phyloP scores from a whole-genome alignment of 306 rosid genomes.

The Inga oerstediana region DNA sequence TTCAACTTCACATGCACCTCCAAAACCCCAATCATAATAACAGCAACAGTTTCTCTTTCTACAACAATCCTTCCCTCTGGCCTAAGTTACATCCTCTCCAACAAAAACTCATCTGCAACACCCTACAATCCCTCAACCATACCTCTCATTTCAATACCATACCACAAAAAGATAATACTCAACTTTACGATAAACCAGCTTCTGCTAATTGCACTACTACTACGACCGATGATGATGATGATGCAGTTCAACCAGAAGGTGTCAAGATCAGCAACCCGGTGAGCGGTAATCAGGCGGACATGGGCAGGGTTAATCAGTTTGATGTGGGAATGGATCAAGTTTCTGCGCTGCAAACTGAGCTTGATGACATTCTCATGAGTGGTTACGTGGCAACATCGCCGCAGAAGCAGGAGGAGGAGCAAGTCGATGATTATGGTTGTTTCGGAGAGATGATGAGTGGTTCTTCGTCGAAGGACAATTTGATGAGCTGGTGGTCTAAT shows the following conservation, averaged over 20 bases:
- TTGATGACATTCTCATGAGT: conserved; percentile 51
- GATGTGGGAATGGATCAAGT: conserved; percentile 44
- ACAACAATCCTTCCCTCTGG: conserved; percentile 70
- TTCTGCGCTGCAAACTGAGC: conserved; percentile 57
- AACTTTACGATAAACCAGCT: conserved; percentile 28
- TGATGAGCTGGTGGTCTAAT: conserved; percentile 76
- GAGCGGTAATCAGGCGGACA: conserved; percentile 32
- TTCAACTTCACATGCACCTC: conserved; percentile 94
- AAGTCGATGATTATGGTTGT: conserved; percentile 64
- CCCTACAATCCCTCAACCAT: conserved; percentile 49
- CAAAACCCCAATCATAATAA: conserved; percentile 55
- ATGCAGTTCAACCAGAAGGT: conserved; percentile 31
- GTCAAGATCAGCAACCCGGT: conserved; percentile 29
- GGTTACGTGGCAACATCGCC: conserved; percentile 37
- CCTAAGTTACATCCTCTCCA: conserved; percentile 86
- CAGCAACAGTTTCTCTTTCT: conserved; percentile 42
- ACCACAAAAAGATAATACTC: conserved; percentile 23
- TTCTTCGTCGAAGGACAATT: conserved; percentile 51
- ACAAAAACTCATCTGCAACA: conserved; percentile 62
- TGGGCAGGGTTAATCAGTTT: conserved; percentile 20
- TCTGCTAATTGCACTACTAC: not conserved
- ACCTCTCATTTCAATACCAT: conserved; percentile 39
- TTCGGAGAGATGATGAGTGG: conserved; percentile 56
- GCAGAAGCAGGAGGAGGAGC: conserved; percentile 31
- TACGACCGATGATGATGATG: not conserved